Base-by-base conservation (phyloP, 352 stramenopile genomes). In the Pythium utonaiense region DNA sequence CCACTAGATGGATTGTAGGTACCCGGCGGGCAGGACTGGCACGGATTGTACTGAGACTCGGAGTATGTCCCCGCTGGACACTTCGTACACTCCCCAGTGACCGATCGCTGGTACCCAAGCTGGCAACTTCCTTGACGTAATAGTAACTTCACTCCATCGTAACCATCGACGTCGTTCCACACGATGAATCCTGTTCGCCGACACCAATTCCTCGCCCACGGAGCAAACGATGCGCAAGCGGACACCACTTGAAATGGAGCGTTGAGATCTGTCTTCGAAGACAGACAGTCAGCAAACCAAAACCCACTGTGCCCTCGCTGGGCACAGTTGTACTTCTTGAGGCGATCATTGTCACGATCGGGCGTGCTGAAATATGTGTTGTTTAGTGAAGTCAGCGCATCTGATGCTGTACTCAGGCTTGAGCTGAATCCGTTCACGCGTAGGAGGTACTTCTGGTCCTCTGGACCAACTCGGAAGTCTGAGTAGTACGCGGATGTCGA, bases 361-460 rank as follows among this genome's bases (percentile, higher is more conserved):
- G 75, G 57, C 0, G 78, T 81, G 41, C 78, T 88, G 19, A 88
- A 88, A 53, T 80, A 84, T 22, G 68, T 75, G 45, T 81, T 86
- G 44, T 71, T 81, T 33, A 88, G 72, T 6, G 47, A 13, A 2
- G 25, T 74, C 17, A 88, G 57, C 9, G 63, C 78, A 60, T 88
- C 76, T 1, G 64, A 50, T 2, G 75, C 74, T 36, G 67, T 79
- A 45, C 74, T 86, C 28, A 60, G 24, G 6, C 52, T 62, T 13
- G 51, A 24, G 47, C 58, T 67, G 55, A 74, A 84, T 7, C 78
- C 78, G 33, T 51, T 47, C 7, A 81, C 75, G 3, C 64, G 70
- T 34, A 88, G 49, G 10, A 84, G 54, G 51, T 72, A 86, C 36
- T 81, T 81, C 17, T 86, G 64, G 2, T 61, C 67, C 42, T 83